Conservation (phyloP, 306 rosid genomes). For the Elaeagnus macrophylla region DNA sequence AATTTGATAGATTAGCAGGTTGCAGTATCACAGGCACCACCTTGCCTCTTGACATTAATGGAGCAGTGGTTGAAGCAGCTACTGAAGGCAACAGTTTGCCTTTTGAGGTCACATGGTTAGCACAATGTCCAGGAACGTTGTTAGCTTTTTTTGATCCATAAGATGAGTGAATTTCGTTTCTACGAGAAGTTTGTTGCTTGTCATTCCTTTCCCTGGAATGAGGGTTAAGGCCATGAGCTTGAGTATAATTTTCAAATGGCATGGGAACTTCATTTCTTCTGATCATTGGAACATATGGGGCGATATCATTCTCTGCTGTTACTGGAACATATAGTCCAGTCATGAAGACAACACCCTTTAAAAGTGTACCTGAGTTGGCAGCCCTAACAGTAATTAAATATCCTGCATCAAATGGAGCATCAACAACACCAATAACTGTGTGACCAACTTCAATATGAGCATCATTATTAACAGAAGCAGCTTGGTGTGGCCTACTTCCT, state of each 20-base stretch:
- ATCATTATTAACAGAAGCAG: constrained; percentile 27
- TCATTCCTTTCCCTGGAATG: constrained; percentile 40
- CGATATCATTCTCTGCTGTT: constrained; percentile 71
- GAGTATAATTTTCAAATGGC: constrained; percentile 29
- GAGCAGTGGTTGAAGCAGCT: constrained; percentile 27
- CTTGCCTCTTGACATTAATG: constrained; percentile 35
- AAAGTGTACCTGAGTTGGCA: constrained; percentile 53
- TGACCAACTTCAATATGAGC: constrained; percentile 53
- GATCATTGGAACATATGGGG: constrained; percentile 73
- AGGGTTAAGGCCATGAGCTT: constrained; percentile 29
- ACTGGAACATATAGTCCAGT: constrained; percentile 72
- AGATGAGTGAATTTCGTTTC: constrained; percentile 23
- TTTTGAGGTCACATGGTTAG: constrained; percentile 28
- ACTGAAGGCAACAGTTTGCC: constrained; percentile 25
- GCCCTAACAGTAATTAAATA: constrained; percentile 74
- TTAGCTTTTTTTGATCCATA: constrained; percentile 33
- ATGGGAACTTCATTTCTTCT: constrained; percentile 49
- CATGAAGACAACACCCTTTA: constrained; percentile 84
- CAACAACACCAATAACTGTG: constrained; percentile 69
- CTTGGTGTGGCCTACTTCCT: constrained; percentile 45
- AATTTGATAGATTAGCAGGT: constrained; percentile 37
- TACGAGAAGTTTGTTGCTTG: constrained; percentile 23
- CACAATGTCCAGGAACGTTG: constrained; percentile 32
- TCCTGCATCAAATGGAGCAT: constrained; percentile 90
- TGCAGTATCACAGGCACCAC: constrained; percentile 48